Evolutionary conservation across 345 rosid genomes (phyloP).

Genomic region (Pseudoturritis turrita): DNA sequence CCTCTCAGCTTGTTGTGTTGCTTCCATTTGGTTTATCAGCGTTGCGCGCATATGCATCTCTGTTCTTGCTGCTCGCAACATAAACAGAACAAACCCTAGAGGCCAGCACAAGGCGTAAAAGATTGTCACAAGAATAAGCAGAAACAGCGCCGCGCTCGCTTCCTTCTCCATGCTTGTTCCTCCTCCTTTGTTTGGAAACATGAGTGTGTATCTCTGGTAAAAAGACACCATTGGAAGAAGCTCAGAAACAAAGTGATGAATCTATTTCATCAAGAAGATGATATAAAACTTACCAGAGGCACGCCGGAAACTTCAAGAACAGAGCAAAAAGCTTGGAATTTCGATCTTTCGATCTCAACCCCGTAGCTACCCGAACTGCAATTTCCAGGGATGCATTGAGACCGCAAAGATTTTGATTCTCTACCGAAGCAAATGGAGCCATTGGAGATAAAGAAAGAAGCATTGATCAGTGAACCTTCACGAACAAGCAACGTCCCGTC

Average conservation of each 20-base stretch:
- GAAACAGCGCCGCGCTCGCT: not conserved
- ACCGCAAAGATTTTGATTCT: not conserved
- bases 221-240: not conserved
- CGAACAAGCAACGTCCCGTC: conserved; percentile 2
- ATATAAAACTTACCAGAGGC: conserved; percentile 22
- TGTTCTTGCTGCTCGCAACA: conserved; percentile 35
- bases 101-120: conserved; percentile 28
- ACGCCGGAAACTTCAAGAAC: conserved; percentile 26
- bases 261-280: not conserved
- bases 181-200: conserved; percentile 36
- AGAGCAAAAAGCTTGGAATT: conserved; percentile 22
- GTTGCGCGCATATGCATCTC: conserved; percentile 48
- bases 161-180: not conserved
- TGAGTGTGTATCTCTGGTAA: conserved; percentile 51
- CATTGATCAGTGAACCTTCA: not conserved
- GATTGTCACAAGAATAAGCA: conserved; percentile 10
- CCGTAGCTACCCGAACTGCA: not conserved
- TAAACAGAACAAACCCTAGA: conserved; percentile 35
- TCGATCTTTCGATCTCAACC: conserved; percentile 8
- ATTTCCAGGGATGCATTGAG: conserved; percentile 9
- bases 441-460: conserved; percentile 13
- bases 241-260: not conserved
- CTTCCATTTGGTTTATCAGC: conserved; percentile 69
- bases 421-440: conserved; percentile 15
- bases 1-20: conserved; percentile 65